These are phyloP conservation scores for Clathrospora elynae DNA, from an alignment of 2,329 filamentous ascomycete species.

Conservation along the genomic window DNA sequence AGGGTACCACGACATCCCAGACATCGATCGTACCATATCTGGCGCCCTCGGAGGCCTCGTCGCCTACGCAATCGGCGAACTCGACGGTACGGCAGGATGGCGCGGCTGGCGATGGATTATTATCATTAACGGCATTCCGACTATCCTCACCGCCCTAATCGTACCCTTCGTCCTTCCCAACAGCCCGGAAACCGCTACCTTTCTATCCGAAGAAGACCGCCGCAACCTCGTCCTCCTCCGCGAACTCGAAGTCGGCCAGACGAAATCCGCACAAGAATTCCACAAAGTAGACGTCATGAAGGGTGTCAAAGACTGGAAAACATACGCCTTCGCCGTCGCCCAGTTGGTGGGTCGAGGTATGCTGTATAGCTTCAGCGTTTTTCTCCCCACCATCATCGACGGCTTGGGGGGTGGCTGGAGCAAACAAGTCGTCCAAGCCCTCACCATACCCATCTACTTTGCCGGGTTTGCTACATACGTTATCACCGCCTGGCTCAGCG, in stretches of 20 bases:
- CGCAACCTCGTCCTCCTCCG: slow-evolving; percentile 25
- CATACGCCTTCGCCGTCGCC: slow-evolving; percentile 50
- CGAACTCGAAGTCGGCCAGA: slow-evolving; percentile 52
- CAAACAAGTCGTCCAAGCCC: slow-evolving; percentile 32
- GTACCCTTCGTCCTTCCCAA: slow-evolving; percentile 60
- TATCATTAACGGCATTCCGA: slow-evolving; percentile 39
- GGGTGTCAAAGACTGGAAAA: slow-evolving; percentile 50
- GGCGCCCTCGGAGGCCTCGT: slow-evolving; percentile 10
- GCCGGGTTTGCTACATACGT: slow-evolving; percentile 32
- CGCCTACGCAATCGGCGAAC: slow-evolving; percentile 34
- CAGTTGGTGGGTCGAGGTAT: slow-evolving; percentile 46
- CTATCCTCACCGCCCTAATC: slow-evolving; percentile 46
- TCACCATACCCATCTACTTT: slow-evolving; percentile 42
- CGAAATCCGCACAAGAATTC: slow-evolving; percentile 52
- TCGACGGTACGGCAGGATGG: slow-evolving; percentile 31
- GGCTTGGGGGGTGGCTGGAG: slow-evolving; percentile 34
- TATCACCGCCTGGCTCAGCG: slow-evolving; percentile 29
- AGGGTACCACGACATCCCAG: slow-evolving; percentile 67
- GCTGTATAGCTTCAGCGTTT: slow-evolving; percentile 35
- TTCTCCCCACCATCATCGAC: slow-evolving; percentile 40
- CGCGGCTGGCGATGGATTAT: slow-evolving; percentile 41
- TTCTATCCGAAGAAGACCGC: slow-evolving; percentile 34
- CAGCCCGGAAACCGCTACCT: slow-evolving; percentile 47
- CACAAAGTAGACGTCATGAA: slow-evolving; percentile 55
- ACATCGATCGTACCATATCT: slow-evolving; percentile 63